Evolutionary conservation across 2,329 filamentous ascomycete species (phyloP).

Genomic region (Fonsecaea erecta): DNA sequence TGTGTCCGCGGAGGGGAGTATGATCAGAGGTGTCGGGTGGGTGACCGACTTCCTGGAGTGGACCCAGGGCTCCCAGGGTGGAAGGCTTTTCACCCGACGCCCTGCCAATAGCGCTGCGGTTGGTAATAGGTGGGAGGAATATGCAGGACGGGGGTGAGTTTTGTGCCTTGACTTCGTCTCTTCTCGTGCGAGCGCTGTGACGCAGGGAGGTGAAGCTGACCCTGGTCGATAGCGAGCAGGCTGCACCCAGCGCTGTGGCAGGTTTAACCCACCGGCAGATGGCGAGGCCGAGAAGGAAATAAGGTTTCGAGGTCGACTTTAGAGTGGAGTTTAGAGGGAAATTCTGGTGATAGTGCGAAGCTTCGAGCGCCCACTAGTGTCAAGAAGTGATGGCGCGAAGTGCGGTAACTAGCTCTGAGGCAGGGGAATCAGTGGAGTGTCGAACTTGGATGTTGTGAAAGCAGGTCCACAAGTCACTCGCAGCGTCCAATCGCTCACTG

Average conservation of each 20-base stretch:
- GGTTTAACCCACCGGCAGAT: slow-evolving; percentile 29
- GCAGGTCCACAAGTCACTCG: slow-evolving; percentile 7
- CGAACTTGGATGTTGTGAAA: slow-evolving; percentile 3
- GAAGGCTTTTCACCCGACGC: slow-evolving; percentile 15
- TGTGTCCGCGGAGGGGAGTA: slow-evolving; percentile 23
- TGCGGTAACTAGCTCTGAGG: slow-evolving; percentile 29
- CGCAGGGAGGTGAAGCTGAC: slow-evolving; percentile 16
- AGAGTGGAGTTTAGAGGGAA: slow-evolving; percentile 24
- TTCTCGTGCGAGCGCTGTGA: slow-evolving; percentile 7
- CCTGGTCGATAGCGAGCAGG: slow-evolving; percentile 15
- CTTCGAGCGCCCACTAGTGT: slow-evolving; percentile 24
- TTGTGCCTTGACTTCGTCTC: slow-evolving; percentile 18
- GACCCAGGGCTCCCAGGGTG: slow-evolving; percentile 21
- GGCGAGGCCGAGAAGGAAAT: slow-evolving; percentile 26
- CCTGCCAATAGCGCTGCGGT: slow-evolving; percentile 25
- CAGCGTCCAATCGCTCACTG: slow-evolving; percentile 16
- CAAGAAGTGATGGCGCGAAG: slow-evolving; percentile 21
- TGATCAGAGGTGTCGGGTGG: slow-evolving; percentile 28
- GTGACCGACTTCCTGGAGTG: slow-evolving; percentile 24
- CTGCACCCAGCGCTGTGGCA: slow-evolving; percentile 26
- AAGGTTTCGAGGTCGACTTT: slow-evolving; percentile 24
- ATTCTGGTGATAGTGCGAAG: slow-evolving; percentile 24
- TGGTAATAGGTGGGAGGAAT: slow-evolving; percentile 22
- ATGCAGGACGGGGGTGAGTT: slow-evolving; percentile 15
- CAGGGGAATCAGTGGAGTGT: slow-evolving; percentile 10